Conservation (phyloP, 1,284 basidiomycete genomes). For the Fistulina hepatica region DNA sequence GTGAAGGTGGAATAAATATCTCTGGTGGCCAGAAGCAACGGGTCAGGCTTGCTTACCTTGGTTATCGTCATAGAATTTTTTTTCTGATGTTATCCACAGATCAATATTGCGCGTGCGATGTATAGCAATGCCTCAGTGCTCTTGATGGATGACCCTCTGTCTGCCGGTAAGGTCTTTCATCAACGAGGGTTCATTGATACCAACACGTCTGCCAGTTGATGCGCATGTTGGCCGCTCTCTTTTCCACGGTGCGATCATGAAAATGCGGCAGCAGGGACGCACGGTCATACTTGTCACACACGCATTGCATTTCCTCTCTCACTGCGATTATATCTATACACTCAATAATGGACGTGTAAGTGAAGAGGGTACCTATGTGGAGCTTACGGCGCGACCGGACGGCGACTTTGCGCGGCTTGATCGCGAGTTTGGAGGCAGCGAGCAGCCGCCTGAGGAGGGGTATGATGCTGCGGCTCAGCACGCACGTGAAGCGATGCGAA, state of each 20-base stretch:
- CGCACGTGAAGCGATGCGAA: conserved; percentile 8
- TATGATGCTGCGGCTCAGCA: conserved; percentile 25
- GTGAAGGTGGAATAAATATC: conserved; percentile 53
- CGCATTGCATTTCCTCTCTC: conserved; percentile 60
- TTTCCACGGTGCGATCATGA: conserved; percentile 56
- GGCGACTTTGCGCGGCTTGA: conserved; percentile 56
- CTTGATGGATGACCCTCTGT: conserved; percentile 66
- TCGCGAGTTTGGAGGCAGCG: conserved; percentile 52
- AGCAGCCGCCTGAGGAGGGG: conserved; percentile 33
- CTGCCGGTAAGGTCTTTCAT: conserved; percentile 37
- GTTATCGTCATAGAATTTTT: neutral
- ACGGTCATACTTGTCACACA: conserved; percentile 66
- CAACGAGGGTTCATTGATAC: neutral
- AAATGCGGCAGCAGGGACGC: conserved; percentile 46
- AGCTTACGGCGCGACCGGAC: conserved; percentile 38
- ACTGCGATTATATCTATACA: conserved; percentile 58
- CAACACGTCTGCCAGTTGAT: conserved; percentile 33
- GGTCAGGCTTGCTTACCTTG: conserved; percentile 20
- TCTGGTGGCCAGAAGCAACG: conserved; percentile 49
- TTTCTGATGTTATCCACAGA: conserved; percentile 21
- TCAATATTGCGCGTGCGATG: conserved; percentile 64
- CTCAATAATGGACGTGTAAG: conserved; percentile 46
- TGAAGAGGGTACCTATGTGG: conserved; percentile 54
- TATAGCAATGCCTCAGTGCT: conserved; percentile 64
- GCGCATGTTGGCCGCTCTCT: conserved; percentile 62